A percentile compares a stretch with the other conserved stretches of the same genome.
Evolutionary conservation across 352 stramenopile species (phyloP).

Genomic region (Pythium plurisporium): DNA sequence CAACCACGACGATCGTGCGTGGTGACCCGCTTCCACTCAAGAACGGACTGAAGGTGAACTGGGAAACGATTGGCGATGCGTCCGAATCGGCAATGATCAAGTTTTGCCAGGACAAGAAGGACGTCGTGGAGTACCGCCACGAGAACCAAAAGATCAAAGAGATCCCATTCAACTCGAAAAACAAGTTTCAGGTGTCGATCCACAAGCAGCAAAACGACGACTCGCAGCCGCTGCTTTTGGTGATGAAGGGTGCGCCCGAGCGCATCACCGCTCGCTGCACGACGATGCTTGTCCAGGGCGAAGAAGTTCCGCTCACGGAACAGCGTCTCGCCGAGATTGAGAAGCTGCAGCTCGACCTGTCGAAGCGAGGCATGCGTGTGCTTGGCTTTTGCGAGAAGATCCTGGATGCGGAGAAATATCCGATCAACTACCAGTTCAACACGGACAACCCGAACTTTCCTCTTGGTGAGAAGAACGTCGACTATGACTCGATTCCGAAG

Average conservation of each 20-base stretch:
- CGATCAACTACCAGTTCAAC: slow-evolving; percentile 56
- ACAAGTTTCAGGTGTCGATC: slow-evolving; percentile 83
- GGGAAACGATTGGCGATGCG: slow-evolving; percentile 71
- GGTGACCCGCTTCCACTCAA: slow-evolving; percentile 38
- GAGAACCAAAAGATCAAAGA: slow-evolving; percentile 75
- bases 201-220: slow-evolving; percentile 79
- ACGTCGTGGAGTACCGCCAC: slow-evolving; percentile 64
- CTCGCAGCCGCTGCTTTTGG: slow-evolving; percentile 50
- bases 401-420: slow-evolving; percentile 39
- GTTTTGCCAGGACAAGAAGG: slow-evolving; percentile 69
- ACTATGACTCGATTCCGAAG: slow-evolving; percentile 70
- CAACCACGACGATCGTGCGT: slow-evolving; percentile 33
- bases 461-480: slow-evolving; percentile 78
- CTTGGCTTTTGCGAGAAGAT: slow-evolving; percentile 55
- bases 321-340: slow-evolving; percentile 80
- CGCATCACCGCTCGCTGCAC: slow-evolving; percentile 91
- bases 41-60: slow-evolving; percentile 37
- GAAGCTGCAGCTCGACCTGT: slow-evolving; percentile 40
- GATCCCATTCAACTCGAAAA: slow-evolving; percentile 84
- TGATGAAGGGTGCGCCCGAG: slow-evolving; percentile 97
- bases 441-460: slow-evolving; percentile 85
- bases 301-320: slow-evolving; percentile 87
- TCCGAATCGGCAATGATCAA: slow-evolving; percentile 86
- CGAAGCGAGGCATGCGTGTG: slow-evolving; percentile 61
- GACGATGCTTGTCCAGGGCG: slow-evolving; percentile 41